Conservation (phyloP, 305 asterid species). For the Plantago coronopus region DNA sequence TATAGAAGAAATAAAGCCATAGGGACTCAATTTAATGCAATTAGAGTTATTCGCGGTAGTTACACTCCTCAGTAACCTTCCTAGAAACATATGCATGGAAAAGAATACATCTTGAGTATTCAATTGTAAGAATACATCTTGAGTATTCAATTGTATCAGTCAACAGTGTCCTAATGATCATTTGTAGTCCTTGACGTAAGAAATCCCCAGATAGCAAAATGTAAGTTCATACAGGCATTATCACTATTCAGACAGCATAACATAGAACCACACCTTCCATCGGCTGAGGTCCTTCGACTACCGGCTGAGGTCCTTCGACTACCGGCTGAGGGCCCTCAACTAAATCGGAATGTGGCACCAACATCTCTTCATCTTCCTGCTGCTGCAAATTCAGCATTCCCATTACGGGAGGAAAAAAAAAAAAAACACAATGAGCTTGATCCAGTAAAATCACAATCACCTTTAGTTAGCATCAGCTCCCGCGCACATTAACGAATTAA, state of each 20-base stretch:
- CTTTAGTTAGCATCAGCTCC: constrained; percentile 14
- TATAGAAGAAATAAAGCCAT: constrained; percentile 22
- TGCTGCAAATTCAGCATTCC: constrained; percentile 30
- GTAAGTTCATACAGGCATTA: no score
- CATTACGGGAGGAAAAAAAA: not conserved
- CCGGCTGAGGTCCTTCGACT: constrained; percentile 76
- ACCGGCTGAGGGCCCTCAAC: constrained; percentile 82
- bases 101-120: no score
- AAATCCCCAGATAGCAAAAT: no score
- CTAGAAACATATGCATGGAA: no score
- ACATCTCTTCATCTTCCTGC: constrained; percentile 54
- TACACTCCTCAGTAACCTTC: no score
- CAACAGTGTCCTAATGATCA: no score
- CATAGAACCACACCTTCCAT: constrained; percentile 67
- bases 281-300: constrained; percentile 91
- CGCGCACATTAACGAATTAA: constrained; percentile 3
- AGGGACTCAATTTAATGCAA: not conserved
- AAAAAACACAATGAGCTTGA: constrained; percentile 31
- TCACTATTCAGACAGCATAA: no score
- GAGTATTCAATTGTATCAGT: no score
- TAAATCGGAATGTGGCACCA: constrained; percentile 69
- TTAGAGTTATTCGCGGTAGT: no score
- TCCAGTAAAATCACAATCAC: constrained; percentile 40
- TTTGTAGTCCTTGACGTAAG: no score
- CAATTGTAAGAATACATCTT: no score